Conservation (phyloP, 2,329 filamentous ascomycete species). For the Fusarium beomiforme region DNA sequence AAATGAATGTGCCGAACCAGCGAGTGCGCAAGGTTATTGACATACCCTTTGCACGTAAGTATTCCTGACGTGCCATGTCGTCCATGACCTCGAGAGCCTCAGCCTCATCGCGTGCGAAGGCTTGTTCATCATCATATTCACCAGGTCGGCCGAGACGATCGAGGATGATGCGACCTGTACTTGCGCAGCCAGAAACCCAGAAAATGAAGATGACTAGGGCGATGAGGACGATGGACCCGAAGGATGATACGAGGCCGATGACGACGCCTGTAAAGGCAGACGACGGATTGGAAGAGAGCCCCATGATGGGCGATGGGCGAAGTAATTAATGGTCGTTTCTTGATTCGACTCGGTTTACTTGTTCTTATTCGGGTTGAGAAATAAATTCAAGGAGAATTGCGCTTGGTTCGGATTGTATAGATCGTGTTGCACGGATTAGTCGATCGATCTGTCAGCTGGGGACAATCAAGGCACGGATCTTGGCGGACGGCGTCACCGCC, state of each 20-base stretch:
- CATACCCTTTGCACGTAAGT: constrained; percentile 92
- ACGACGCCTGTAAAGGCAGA: constrained; percentile 78
- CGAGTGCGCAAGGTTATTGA: background rate
- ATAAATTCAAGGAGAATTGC: constrained; percentile 10
- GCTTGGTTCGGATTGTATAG: constrained; percentile 23
- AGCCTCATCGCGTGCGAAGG: constrained; percentile 91
- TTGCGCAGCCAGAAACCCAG: constrained; percentile 75
- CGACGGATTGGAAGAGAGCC: constrained; percentile 47
- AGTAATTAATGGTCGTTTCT: background rate
- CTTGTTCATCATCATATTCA: constrained; percentile 98
- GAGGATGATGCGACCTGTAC: constrained; percentile 87
- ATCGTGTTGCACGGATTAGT: constrained; percentile 32
- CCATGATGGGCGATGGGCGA: constrained; percentile 41
- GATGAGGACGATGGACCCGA: constrained; percentile 89
- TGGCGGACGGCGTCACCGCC: constrained; percentile 45
- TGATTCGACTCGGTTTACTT: background rate
- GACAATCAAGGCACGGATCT: constrained; percentile 35
- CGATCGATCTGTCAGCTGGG: constrained; percentile 30
- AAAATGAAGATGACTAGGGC: constrained; percentile 92
- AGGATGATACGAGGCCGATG: constrained; percentile 93
- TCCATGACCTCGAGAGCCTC: constrained; percentile 97
- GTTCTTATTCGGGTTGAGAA: background rate
- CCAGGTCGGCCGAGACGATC: constrained; percentile 93
- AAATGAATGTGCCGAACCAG: background rate
- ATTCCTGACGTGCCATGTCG: constrained; percentile 88